These are phyloP conservation scores for Pythium biforme DNA, from an alignment of 352 stramenopile species.

Conservation along the genomic window DNA sequence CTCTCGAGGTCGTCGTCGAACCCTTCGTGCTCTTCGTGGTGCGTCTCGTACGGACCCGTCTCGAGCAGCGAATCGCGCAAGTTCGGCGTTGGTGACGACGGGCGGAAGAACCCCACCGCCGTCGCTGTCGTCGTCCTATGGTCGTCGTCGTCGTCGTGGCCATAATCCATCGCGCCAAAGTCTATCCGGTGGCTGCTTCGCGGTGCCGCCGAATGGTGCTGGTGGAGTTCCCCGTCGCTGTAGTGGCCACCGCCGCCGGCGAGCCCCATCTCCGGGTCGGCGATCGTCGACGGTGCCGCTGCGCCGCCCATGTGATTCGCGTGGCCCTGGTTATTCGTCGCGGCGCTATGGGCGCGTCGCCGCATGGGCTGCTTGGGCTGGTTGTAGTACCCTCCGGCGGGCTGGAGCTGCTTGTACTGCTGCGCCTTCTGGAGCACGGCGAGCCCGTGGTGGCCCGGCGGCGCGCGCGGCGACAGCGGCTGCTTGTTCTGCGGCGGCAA, in stretches of 20 bases:
- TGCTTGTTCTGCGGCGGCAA: conserved; percentile 48
- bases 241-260: conserved; percentile 1
- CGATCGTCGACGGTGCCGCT: conserved; percentile 11
- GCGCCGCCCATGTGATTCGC: background rate
- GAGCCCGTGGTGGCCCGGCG: conserved; percentile 35
- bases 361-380: conserved; percentile 79
- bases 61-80: conserved; percentile 24
- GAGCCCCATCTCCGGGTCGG: conserved; percentile 27
- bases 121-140: no score
- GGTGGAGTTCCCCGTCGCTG: background rate
- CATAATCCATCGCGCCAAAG: conserved; percentile 28
- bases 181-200: conserved; percentile 33
- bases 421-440: conserved; percentile 40
- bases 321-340: conserved; percentile 33
- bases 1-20: conserved; percentile 29
- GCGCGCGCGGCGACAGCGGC: conserved; percentile 36
- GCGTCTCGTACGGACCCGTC: conserved; percentile 12
- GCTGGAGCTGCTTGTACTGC: conserved; percentile 48
- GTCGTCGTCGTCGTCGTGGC: conserved; percentile 14
- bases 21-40: conserved; percentile 26
- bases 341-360: conserved; percentile 66
- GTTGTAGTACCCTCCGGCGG: conserved; percentile 56
- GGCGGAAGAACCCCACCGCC: conserved; percentile 19
- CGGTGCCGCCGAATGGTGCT: conserved; percentile 10
- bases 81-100: conserved; percentile 14